A percentile compares a stretch with the other conserved stretches of the same genome.
Conservation (phyloP, 2,329 filamentous ascomycete species). For the Diplodia scrobiculata region DNA sequence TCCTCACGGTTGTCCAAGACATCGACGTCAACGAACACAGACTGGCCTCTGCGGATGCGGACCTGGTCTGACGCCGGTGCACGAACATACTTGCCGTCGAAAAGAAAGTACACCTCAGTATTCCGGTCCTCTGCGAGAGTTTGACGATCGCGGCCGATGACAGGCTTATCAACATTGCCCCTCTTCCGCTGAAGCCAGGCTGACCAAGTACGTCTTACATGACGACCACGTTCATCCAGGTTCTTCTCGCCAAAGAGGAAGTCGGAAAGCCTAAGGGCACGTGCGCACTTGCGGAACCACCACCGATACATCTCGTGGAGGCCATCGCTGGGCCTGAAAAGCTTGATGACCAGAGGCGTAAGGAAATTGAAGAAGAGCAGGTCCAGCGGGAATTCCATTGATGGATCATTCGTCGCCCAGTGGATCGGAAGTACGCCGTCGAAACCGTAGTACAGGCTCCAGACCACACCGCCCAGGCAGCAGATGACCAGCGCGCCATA, state of each 20-base stretch:
- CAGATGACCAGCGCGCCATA: constrained; percentile 91
- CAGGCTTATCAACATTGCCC: constrained; percentile 44
- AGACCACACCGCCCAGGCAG: constrained; percentile 92
- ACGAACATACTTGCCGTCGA: constrained; percentile 80
- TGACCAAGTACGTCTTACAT: constrained; percentile 63
- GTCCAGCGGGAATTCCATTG: constrained; percentile 91
- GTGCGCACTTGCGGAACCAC: constrained; percentile 92
- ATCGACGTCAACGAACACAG: constrained; percentile 77
- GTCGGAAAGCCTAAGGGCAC: constrained; percentile 77
- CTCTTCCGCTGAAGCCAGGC: constrained; percentile 55
- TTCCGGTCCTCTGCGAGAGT: constrained; percentile 42
- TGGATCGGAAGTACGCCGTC: constrained; percentile 81
- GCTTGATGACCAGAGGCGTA: constrained; percentile 81
- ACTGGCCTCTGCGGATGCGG: constrained; percentile 80
- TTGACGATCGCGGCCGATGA: constrained; percentile 41
- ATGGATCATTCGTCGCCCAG: constrained; percentile 89
- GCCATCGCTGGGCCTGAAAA: constrained; percentile 81
- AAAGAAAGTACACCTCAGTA: constrained; percentile 58
- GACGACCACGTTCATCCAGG: constrained; percentile 76
- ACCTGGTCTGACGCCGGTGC: constrained; percentile 95
- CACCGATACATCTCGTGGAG: constrained; percentile 86
- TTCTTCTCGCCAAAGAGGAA: constrained; percentile 88
- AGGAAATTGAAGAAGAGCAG: constrained; percentile 96
- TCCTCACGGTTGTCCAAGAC: constrained; percentile 68
- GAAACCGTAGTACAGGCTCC: constrained; percentile 73